These are phyloP conservation scores for Paracamarosporium sp. DNA, from an alignment of 2,329 filamentous ascomycete genomes.

Conservation along the genomic window DNA sequence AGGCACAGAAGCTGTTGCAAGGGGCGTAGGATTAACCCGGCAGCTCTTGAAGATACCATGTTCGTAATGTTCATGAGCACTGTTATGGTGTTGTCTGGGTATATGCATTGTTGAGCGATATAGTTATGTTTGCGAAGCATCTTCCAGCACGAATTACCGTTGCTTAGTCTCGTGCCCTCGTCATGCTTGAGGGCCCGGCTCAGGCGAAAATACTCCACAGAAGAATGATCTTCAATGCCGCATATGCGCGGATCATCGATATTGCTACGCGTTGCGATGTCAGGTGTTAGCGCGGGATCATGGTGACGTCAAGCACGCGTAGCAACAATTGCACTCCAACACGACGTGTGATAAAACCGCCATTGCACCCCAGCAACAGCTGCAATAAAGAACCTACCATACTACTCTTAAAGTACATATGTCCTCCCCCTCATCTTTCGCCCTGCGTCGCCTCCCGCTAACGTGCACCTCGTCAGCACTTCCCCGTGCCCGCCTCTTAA, in stretches of 20 bases:
- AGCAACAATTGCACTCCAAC: background rate
- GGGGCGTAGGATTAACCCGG: constrained; percentile 14
- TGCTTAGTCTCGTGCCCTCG: background rate
- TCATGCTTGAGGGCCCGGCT: background rate
- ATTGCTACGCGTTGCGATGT: constrained; percentile 11
- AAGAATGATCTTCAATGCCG: background rate
- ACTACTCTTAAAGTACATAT: constrained; percentile 20
- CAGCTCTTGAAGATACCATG: background rate
- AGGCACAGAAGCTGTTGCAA: constrained; percentile 56
- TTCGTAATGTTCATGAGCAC: constrained; percentile 8
- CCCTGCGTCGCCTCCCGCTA: constrained; percentile 29
- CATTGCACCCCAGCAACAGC: background rate
- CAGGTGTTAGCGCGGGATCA: constrained; percentile 27
- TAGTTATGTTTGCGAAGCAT: background rate
- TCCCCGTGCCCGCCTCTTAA: constrained; percentile 23
- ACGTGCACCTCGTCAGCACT: constrained; percentile 22
- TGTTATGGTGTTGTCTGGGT: constrained; percentile 1
- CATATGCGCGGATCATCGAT: constrained; percentile 6
- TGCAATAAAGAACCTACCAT: background rate
- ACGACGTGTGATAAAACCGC: constrained; percentile 22
- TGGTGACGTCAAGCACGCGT: constrained; percentile 37
- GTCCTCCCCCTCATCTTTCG: constrained; percentile 25
- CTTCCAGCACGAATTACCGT: background rate
- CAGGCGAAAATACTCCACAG: background rate
- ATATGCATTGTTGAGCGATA: background rate